phyloP scores from a whole-genome alignment of 169 alveolate genomes.

The Eimeria sp. region DNA sequence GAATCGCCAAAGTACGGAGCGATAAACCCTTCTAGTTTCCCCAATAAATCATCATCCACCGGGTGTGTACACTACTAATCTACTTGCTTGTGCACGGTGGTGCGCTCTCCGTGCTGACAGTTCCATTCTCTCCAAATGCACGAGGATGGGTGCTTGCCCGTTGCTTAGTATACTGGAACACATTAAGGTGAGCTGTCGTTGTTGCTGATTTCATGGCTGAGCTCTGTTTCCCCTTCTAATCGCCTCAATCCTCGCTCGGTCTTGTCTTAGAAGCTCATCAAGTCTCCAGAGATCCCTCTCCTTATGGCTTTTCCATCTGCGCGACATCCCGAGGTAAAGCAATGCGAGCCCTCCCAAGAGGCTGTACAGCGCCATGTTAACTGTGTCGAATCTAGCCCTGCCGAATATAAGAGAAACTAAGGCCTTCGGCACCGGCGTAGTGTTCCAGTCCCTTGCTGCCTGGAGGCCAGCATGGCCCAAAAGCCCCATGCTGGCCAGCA shows the following conservation, averaged over 20 bases:
- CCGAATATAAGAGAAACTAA: neutral
- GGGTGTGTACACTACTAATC: neutral
- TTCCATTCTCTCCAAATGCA: neutral
- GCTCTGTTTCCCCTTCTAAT: neutral
- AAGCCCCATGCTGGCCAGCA: constrained; percentile 9
- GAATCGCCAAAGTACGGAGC: neutral
- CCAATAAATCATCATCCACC: neutral
- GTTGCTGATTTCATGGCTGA: neutral
- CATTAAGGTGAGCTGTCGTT: neutral
- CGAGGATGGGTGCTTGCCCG: neutral
- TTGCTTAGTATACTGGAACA: neutral
- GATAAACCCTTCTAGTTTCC: neutral
- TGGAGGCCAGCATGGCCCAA: constrained; percentile 51
- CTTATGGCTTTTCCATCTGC: constrained; percentile 34
- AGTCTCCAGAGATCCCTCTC: constrained; percentile 33
- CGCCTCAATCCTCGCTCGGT: neutral
- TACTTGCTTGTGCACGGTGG: neutral
- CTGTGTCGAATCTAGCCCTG: constrained; percentile 38
- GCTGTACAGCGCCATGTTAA: constrained; percentile 1
- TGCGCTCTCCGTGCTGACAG: neutral
- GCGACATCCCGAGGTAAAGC: neutral
- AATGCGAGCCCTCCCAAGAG: neutral
- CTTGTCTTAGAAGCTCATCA: constrained; percentile 31
- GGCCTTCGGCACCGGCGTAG: constrained; percentile 4
- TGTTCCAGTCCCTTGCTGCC: constrained; percentile 8